phyloP scores from a whole-genome alignment of 495 filamentous ascomycete genomes.

The Talaromyces wortmannii region DNA sequence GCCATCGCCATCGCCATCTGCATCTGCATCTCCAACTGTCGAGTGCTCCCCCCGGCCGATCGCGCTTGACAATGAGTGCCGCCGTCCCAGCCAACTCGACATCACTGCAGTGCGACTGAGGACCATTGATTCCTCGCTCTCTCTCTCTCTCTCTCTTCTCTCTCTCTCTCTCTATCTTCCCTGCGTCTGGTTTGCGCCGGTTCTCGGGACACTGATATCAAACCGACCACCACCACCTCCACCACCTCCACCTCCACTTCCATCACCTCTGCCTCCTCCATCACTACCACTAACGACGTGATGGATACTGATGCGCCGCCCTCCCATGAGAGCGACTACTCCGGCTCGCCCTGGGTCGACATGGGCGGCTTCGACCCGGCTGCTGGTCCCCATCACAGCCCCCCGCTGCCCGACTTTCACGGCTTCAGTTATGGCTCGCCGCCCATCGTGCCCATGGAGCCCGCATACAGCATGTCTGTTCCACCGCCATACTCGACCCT shows the following conservation, averaged over 20 bases:
- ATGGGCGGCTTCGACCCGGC: conserved; percentile 33
- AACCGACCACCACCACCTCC: too few species aligned
- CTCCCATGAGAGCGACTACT: conserved; percentile 38
- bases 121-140: background rate
- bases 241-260: too few species aligned
- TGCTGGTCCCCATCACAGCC: conserved; percentile 31
- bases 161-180: background rate
- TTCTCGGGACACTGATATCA: too few species aligned
- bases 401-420: conserved; percentile 36
- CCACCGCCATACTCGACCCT: conserved; percentile 43
- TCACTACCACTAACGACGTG: background rate
- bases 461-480: conserved; percentile 35
- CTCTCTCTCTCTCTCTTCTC: background rate
- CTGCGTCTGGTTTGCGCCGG: too few species aligned
- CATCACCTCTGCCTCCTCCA: too few species aligned
- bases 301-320: conserved; percentile 41
- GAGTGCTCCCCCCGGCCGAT: too few species aligned
- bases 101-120: conserved; percentile 3
- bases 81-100: background rate
- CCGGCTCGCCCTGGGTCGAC: conserved; percentile 47
- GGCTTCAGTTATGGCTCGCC: conserved; percentile 31
- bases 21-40: background rate
- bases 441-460: conserved; percentile 29
- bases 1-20: background rate
- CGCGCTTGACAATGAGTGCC: conserved; percentile 1